phyloP scores from a whole-genome alignment of 805 yeast species.

The Yamadazyma philogaea region DNA sequence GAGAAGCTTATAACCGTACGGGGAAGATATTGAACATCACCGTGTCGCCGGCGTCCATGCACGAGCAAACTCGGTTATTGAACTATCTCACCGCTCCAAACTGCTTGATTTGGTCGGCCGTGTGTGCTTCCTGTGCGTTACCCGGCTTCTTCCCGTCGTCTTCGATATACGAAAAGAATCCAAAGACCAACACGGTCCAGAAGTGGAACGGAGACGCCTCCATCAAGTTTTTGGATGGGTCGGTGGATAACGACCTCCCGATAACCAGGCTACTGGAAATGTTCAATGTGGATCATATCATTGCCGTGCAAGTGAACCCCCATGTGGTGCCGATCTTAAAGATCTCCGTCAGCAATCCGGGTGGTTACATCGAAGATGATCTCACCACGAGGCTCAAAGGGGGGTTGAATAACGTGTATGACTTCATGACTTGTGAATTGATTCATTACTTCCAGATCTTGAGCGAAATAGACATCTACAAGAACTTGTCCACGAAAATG shows the following conservation, averaged over 20 bases:
- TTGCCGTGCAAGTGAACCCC: slow-evolving; percentile 96
- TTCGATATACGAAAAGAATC: slow-evolving; percentile 78
- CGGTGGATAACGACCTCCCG: slow-evolving; percentile 93
- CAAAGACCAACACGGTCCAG: slow-evolving; percentile 63
- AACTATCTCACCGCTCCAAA: slow-evolving; percentile 79
- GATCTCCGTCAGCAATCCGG: slow-evolving; percentile 62
- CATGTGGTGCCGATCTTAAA: slow-evolving; percentile 88
- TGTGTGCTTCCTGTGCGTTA: slow-evolving; percentile 89
- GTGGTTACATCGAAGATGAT: slow-evolving; percentile 65
- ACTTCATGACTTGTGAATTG: slow-evolving; percentile 63
- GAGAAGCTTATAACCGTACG: slow-evolving; percentile 91
- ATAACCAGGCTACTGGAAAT: slow-evolving; percentile 86
- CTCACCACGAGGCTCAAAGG: slow-evolving; percentile 53
- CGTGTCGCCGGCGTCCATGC: slow-evolving; percentile 85
- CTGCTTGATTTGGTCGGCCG: slow-evolving; percentile 82
- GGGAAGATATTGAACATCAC: slow-evolving; percentile 92
- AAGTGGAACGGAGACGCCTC: slow-evolving; percentile 80
- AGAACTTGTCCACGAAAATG: slow-evolving; percentile 67
- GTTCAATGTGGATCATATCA: slow-evolving; percentile 96
- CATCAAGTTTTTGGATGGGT: slow-evolving; percentile 88
- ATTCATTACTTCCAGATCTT: slow-evolving; percentile 73
- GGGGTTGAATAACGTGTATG: slow-evolving; percentile 51
- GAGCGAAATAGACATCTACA: slow-evolving; percentile 73
- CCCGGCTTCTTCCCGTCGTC: slow-evolving; percentile 91
- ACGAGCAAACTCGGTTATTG: slow-evolving; percentile 84